phyloP scores from a whole-genome alignment of 257 asterid genomes.

The Solanum clarkiae region DNA sequence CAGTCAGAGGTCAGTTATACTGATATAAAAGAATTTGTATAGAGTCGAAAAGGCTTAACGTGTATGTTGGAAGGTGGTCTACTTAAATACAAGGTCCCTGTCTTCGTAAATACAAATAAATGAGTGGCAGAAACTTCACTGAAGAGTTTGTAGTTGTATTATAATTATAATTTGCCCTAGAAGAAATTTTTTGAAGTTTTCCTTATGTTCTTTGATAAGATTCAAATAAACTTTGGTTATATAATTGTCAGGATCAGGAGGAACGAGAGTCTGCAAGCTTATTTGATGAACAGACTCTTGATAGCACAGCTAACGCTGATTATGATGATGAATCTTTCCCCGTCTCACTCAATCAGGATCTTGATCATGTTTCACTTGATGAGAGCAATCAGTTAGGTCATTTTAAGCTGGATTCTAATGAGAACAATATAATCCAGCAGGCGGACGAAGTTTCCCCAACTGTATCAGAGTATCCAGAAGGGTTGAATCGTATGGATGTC shows the following conservation, averaged over 20 bases:
- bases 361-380: conserved; percentile 24
- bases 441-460: conserved; percentile 24
- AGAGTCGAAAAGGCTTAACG: background rate
- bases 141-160: background rate
- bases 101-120: background rate
- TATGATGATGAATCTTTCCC: conserved; percentile 27
- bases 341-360: conserved; percentile 25
- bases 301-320: conserved; percentile 7
- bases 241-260: conserved; percentile 23
- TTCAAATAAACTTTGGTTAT: conserved; percentile 1
- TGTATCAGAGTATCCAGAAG: conserved; percentile 32
- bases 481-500: conserved; percentile 26
- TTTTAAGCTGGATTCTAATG: conserved; percentile 28
- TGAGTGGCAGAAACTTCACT: background rate
- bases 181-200: background rate
- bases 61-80: background rate
- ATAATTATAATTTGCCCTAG: background rate
- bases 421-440: conserved; percentile 19
- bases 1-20: conserved; percentile 36
- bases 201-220: background rate
- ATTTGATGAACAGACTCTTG: conserved; percentile 15
- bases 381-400: conserved; percentile 24
- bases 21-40: background rate
- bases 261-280: conserved; percentile 14
- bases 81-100: background rate